Evolutionary conservation across 441 rosid species (phyloP), one percentile per base, ranked within the genome.

Genomic region (Melastoma candidum): DNA sequence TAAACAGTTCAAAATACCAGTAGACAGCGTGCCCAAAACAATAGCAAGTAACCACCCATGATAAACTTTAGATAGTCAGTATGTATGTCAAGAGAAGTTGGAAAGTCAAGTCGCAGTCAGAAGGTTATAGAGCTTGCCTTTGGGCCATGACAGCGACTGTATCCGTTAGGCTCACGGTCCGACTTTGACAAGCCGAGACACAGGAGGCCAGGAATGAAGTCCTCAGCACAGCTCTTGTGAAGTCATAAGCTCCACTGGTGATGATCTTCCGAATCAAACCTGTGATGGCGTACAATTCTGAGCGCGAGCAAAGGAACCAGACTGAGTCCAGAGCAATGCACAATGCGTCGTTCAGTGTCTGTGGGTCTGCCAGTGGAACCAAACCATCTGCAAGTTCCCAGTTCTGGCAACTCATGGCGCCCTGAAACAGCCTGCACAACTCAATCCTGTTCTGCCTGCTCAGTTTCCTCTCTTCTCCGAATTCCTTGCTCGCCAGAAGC

Each of bases 171-270:
- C 87, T 85, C 83, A 84, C 76, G 2, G 87, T 84, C 60, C 83
- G 77, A 72, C 94, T 85, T 68, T 79, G 96, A 73, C 97, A 92
- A 25, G 98, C 95, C 12, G 97, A 88, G 65, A 85, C 95, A 54
- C 97, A 92, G 7, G 98, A 82, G 60, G 97, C 96, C 54, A 90
- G 83, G 79, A 90, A 90, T 0, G 96, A 90, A 65, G 95, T 88
- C 66, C 98, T 84, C 47, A 88, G 85, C 54, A 87, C 86, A 57
- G 97, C 98, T 82, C 98, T 78, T 4, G 95, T 81, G 67, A 85
- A 88, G 75, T 92, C 97, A 68, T 83, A 80, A 72, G 97, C 97
- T 66, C 98, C 98, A 60, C 67, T 81, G 7, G 76, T 70, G 56
- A 90, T 71, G 39, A 86, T 77, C 70, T 77, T 85, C 73, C 75